Percentiles rank a stretch among this genome's conserved stretches.
These are phyloP conservation scores for Stemphylium vesicarium DNA, from an alignment of 2,329 filamentous ascomycete species.

Conservation along the genomic window DNA sequence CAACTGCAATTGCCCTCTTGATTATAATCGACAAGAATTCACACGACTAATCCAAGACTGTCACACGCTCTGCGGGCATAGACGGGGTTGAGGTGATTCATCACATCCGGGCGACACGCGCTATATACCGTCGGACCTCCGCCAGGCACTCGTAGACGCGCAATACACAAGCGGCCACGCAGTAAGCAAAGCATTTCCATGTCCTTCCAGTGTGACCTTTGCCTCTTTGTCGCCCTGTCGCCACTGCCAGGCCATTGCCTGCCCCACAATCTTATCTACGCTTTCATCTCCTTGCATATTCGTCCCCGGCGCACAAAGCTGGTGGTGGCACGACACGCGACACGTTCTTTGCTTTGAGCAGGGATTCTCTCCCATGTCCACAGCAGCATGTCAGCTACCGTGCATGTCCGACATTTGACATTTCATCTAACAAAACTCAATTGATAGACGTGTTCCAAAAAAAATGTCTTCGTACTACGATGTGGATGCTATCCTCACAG, in stretches of 20 bases:
- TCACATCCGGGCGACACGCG: constrained; percentile 15
- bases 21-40: neutral
- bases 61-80: constrained; percentile 1
- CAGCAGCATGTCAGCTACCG: neutral
- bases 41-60: neutral
- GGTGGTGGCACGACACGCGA: constrained; percentile 35
- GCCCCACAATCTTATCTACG: constrained; percentile 3
- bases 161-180: constrained; percentile 28
- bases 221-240: constrained; percentile 7
- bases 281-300: constrained; percentile 28
- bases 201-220: constrained; percentile 2
- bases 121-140: constrained; percentile 26
- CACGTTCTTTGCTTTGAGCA: constrained; percentile 22
- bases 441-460: constrained; percentile 1
- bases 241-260: neutral
- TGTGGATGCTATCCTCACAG: constrained; percentile 82
- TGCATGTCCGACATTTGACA: neutral
- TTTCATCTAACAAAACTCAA: neutral
- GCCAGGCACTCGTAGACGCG: constrained; percentile 44
- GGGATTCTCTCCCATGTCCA: constrained; percentile 1
- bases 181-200: constrained; percentile 24
- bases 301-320: constrained; percentile 17
- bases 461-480: constrained; percentile 75
- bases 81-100: constrained; percentile 14
- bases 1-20: neutral